Evolutionary conservation across 2,329 filamentous ascomycete genomes (phyloP), one percentile per base, ranked within the genome.

Genomic region (Fusarium coffeatum): DNA sequence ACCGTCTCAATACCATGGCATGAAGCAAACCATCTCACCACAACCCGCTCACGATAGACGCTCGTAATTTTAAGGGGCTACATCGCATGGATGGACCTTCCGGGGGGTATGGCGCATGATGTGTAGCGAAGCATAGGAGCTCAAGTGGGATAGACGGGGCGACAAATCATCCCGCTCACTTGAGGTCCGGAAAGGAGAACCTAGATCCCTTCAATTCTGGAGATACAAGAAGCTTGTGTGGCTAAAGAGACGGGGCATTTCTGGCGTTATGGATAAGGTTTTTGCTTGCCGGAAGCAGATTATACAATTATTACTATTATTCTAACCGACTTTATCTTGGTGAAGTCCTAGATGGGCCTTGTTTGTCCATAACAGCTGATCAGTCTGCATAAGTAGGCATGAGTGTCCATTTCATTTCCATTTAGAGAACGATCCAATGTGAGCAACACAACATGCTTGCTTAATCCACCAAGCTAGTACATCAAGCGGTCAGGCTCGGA

Each of bases 211-310:
- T 55, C 22, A 68, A 64, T 68, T 68, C 64, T 68, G 55, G 64
- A 65, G 54, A 70, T 51, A 48, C 40, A 62, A 62, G 46, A 32
- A 56, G 48, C 68, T 51, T 61, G 30, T 48, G 37, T 34, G 64
- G 55, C 54, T 41, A 55, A 55, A 45, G 46, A 61, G 68, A 71
- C 25, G 61, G 64, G 55, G 59, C 68, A 70, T 70, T 71, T 63
- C 68, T 65, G 68, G 68, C 68, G 68, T 70, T 71, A 68, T 68
- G 68, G 68, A 57, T 49, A 57, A 48, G 68, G 45, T 46, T 64
- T 64, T 61, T 71, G 51, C 59, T 59, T 61, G 34, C 60, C 55
- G 28, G 55, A 71, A 45, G 67, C 68, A 68, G 64, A 68, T 55
- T 51, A 61, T 68, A 65, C 65, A 68, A 64, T 25, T 65, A 57